A percentile compares a stretch with the other conserved stretches of the same genome.
phyloP scores from a whole-genome alignment of 495 filamentous ascomycete genomes.

The Tuber borchii region DNA sequence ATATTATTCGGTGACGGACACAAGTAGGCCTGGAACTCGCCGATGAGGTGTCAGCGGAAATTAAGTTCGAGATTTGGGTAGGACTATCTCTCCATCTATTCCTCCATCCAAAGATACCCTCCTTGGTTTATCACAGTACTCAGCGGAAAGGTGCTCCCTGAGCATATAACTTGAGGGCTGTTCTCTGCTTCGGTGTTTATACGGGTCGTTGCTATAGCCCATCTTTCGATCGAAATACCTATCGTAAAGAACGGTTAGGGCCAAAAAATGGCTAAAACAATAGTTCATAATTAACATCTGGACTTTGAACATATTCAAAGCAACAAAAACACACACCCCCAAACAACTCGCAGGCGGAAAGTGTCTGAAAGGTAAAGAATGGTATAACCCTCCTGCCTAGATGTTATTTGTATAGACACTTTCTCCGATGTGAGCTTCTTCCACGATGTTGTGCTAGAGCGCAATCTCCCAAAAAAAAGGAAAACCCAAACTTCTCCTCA shows the following conservation, averaged over 20 bases:
- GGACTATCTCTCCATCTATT: not conserved
- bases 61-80: not conserved
- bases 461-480: too few species aligned
- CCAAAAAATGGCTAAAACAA: not conserved
- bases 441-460: too few species aligned
- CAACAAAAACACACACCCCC: too few species aligned
- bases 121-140: not conserved
- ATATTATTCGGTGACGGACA: not conserved
- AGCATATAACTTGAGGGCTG: not conserved
- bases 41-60: not conserved
- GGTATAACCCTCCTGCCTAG: too few species aligned
- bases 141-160: not conserved
- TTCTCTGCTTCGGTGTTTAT: not conserved
- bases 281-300: not conserved
- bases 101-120: not conserved
- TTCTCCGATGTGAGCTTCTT: too few species aligned
- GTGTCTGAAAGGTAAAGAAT: too few species aligned
- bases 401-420: too few species aligned
- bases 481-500: too few species aligned
- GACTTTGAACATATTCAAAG: not conserved
- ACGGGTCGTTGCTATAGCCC: not conserved
- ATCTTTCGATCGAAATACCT: not conserved
- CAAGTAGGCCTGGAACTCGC: not conserved
- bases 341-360: too few species aligned
- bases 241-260: not conserved